A percentile compares a stretch with the other conserved stretches of the same genome.
Conservation (phyloP, 257 asterid genomes). For the Paulownia fortunei region DNA sequence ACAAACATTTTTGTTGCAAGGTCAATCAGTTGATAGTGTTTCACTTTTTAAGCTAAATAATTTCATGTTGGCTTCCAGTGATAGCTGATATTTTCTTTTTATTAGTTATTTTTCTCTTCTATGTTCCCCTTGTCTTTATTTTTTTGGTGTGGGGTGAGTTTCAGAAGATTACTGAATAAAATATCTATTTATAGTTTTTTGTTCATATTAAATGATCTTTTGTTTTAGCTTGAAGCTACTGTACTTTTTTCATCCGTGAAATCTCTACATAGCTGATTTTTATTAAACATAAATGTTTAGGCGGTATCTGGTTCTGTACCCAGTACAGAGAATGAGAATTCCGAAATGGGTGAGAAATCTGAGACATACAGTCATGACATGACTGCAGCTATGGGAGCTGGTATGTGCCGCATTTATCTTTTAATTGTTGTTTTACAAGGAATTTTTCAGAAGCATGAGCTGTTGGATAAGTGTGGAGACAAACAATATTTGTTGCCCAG, state of each 20-base stretch:
- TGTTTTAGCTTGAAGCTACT: neutral
- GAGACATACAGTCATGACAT: constrained; percentile 83
- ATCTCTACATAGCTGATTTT: constrained; percentile 21
- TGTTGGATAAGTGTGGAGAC: neutral
- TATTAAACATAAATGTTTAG: constrained; percentile 39
- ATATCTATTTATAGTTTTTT: neutral
- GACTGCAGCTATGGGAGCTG: constrained; percentile 99
- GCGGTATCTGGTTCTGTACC: constrained; percentile 75
- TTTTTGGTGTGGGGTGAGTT: neutral
- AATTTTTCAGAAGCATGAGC: neutral
- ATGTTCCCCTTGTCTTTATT: neutral
- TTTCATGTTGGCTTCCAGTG: neutral
- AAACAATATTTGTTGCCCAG: neutral
- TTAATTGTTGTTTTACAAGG: neutral
- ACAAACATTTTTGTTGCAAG: neutral
- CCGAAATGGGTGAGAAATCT: constrained; percentile 63
- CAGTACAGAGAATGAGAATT: constrained; percentile 54
- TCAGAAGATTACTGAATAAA: neutral
- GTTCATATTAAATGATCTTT: neutral
- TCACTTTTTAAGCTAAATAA: neutral
- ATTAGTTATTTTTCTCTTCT: neutral
- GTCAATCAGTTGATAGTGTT: neutral
- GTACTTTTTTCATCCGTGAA: neutral
- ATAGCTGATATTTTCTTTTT: neutral
- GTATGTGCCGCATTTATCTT: constrained; percentile 47